A percentile compares a stretch with the other conserved stretches of the same genome.
Conservation (phyloP, 2,329 filamentous ascomycete species). For the Sporothrix globosa region DNA sequence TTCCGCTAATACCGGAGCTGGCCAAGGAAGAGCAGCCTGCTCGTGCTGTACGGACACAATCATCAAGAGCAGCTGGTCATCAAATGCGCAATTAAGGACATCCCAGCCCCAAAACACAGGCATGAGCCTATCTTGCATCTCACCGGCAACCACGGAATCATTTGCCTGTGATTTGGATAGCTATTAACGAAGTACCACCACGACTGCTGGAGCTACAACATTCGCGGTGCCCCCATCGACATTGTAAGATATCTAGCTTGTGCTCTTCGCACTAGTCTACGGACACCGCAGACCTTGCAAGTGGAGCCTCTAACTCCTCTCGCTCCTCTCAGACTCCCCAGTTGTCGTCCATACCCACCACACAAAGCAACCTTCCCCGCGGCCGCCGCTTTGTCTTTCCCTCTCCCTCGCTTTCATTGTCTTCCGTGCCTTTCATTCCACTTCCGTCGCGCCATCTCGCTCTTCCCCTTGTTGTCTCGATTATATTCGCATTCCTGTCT, state of each 20-base stretch:
- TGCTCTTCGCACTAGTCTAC: conserved; percentile 26
- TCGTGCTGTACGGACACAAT: conserved; percentile 1
- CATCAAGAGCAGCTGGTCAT: not conserved
- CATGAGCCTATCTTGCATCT: conserved; percentile 1
- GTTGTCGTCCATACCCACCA: not conserved
- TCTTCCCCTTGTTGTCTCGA: not conserved
- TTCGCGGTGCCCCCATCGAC: not conserved
- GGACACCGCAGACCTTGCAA: conserved; percentile 29
- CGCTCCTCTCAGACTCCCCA: conserved; percentile 14
- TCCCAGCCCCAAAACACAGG: too few species aligned
- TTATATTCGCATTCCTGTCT: not conserved
- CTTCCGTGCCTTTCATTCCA: not conserved
- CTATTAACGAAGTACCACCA: not conserved
- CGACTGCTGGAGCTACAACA: conserved; percentile 6
- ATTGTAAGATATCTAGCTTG: conserved; percentile 7
- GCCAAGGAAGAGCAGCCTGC: conserved; percentile 10
- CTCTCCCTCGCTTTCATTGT: conserved; percentile 24
- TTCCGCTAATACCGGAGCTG: not conserved
- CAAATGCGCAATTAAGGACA: conserved; percentile 4
- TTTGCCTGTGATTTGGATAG: conserved; percentile 10
- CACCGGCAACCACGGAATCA: conserved; percentile 6
- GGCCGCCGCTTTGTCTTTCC: conserved; percentile 20
- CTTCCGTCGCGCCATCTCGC: not conserved
- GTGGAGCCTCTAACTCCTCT: conserved; percentile 28
- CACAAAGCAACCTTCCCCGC: conserved; percentile 33